Percentiles rank a stretch among this genome's conserved stretches.
Evolutionary conservation across 148 eudicot species (phyloP).

Genomic region (Rhododendron mucronatum): DNA sequence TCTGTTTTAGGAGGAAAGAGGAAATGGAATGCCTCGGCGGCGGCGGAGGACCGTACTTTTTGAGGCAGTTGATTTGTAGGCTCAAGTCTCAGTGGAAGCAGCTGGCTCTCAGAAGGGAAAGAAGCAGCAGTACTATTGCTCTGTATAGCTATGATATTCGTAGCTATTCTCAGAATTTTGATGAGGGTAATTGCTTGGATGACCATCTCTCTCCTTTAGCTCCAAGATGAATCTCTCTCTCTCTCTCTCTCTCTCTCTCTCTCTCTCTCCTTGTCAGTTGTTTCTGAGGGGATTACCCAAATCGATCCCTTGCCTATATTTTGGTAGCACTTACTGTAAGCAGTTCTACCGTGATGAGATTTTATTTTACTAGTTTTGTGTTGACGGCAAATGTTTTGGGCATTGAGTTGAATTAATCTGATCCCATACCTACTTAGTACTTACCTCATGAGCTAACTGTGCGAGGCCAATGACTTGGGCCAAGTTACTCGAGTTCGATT

Average conservation of each 20-base stretch:
- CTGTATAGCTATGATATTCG: conserved; percentile 18
- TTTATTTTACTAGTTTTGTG: too few species aligned
- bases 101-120: conserved; percentile 1
- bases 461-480: too few species aligned
- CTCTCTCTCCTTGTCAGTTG: background rate
- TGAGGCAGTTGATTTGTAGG: conserved; percentile 1
- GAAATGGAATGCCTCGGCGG: background rate
- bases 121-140: background rate
- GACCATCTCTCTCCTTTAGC: background rate
- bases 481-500: too few species aligned
- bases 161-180: conserved; percentile 29
- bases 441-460: too few species aligned
- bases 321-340: background rate
- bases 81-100: background rate
- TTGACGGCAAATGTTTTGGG: too few species aligned
- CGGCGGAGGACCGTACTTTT: background rate
- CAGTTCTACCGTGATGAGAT: background rate
- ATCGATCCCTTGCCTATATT: background rate
- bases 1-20: background rate
- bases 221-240: background rate
- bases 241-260: background rate
- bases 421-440: too few species aligned
- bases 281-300: background rate
- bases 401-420: too few species aligned
- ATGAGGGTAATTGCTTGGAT: conserved; percentile 10